Conservation (phyloP, 164 flowering plant species). For the Magnolia changhungtana region DNA sequence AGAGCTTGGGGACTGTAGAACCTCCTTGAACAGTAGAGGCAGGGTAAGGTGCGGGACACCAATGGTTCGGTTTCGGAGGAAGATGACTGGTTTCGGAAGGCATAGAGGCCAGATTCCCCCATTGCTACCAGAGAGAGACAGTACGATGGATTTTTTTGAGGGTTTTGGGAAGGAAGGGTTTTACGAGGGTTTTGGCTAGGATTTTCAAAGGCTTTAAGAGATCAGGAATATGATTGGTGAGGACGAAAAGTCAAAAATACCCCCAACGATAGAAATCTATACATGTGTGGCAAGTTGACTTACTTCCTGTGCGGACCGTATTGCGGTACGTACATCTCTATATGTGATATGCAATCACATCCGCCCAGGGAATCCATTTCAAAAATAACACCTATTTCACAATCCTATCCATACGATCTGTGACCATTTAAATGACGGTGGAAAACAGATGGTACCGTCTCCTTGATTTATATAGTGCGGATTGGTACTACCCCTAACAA, state of each 20-base stretch:
- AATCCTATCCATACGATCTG: too few species aligned
- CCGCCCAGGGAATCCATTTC: too few species aligned
- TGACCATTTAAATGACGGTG: too few species aligned
- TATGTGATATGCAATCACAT: too few species aligned
- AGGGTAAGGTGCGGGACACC: slow-evolving; percentile 31
- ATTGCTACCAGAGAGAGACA: slow-evolving; percentile 23
- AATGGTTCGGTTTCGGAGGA: not conserved
- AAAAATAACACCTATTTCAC: too few species aligned
- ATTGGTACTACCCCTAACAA: too few species aligned
- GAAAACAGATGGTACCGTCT: too few species aligned
- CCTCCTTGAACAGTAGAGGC: slow-evolving; percentile 56
- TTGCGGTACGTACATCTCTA: too few species aligned
- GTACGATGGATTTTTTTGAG: slow-evolving; percentile 7
- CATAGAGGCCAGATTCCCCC: slow-evolving; percentile 36
- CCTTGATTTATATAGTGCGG: too few species aligned
- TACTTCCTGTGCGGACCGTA: too few species aligned
- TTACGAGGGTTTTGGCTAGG: not conserved
- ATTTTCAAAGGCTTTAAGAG: not conserved
- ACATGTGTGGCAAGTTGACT: not conserved
- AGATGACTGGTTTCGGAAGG: slow-evolving; percentile 25
- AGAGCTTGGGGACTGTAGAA: slow-evolving; percentile 69
- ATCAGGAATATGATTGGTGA: not conserved
- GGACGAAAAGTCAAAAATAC: not conserved
- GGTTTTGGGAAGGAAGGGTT: not conserved
- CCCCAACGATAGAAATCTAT: not conserved